Conservation (phyloP, 768 basidiomycete species). For the Kwoniella pini region DNA sequence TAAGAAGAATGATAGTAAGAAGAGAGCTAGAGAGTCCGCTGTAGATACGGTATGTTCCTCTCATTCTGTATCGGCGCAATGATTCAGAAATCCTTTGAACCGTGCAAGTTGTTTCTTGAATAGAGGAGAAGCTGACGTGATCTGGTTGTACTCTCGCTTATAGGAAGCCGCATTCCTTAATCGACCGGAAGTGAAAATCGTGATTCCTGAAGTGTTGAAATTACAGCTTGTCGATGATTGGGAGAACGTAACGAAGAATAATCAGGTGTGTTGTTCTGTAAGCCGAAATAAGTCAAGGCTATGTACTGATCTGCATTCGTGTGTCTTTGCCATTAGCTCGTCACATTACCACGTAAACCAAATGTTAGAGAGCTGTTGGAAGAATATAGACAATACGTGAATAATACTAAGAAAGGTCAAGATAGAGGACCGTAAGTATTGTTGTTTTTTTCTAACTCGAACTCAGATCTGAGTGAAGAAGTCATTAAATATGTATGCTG, state of each 20-base stretch:
- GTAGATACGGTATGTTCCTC: constrained; percentile 45
- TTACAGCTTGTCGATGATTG: constrained; percentile 91
- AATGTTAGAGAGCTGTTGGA: constrained; percentile 74
- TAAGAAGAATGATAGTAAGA: constrained; percentile 62
- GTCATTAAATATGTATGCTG: too few relatives aligned
- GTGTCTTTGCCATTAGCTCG: constrained; percentile 65
- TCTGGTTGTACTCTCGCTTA: background rate
- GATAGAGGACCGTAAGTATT: constrained; percentile 43
- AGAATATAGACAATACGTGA: constrained; percentile 68
- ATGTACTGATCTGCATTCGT: too few relatives aligned
- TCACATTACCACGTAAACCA: constrained; percentile 76
- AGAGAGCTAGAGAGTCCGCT: constrained; percentile 58
- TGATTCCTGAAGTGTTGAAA: constrained; percentile 86
- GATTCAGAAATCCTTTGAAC: too few relatives aligned
- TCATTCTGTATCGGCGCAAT: background rate
- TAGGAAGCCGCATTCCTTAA: constrained; percentile 73
- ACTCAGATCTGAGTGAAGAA: too few relatives aligned
- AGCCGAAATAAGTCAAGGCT: too few relatives aligned
- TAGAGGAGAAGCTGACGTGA: background rate
- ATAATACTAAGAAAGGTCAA: constrained; percentile 39
- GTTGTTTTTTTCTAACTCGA: background rate
- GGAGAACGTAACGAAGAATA: constrained; percentile 94
- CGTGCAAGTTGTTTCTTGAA: too few relatives aligned
- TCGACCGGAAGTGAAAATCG: constrained; percentile 86
- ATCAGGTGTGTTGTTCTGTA: constrained; percentile 73